phyloP scores from a whole-genome alignment of 2,329 filamentous ascomycete genomes.

The Epicoccum nigrum region DNA sequence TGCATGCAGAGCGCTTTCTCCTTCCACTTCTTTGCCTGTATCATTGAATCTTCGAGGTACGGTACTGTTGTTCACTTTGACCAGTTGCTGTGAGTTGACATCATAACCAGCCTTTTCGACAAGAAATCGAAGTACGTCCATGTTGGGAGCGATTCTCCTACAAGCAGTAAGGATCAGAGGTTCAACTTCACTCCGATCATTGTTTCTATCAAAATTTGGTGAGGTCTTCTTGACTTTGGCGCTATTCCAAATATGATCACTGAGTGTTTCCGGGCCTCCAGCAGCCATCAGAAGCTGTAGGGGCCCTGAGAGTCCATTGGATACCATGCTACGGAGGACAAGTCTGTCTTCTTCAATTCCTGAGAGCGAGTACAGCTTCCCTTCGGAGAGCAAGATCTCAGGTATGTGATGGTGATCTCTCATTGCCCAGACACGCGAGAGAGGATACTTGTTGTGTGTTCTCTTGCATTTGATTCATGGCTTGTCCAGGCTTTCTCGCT shows the following conservation, averaged over 20 bases:
- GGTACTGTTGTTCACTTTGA: too few species aligned
- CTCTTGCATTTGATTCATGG: neutral
- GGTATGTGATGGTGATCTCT: neutral
- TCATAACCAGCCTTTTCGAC: neutral
- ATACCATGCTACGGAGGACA: neutral
- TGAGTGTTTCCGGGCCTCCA: neutral
- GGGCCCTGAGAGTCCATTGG: neutral
- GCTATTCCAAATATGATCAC: neutral
- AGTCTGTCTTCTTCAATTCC: neutral
- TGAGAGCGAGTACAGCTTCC: neutral
- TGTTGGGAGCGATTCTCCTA: neutral
- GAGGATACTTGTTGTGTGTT: neutral
- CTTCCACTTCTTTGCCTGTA: neutral
- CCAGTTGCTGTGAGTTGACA: neutral
- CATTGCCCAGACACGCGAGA: neutral
- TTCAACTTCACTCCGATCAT: neutral
- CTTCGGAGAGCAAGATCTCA: neutral
- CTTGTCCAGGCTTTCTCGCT: neutral
- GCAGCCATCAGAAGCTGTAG: neutral
- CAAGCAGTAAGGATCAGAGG: neutral
- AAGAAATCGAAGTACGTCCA: neutral
- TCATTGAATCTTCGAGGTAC: neutral
- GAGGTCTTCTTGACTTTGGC: too few species aligned
- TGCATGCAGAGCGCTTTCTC: neutral
- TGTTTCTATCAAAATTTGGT: too few species aligned